Conservation (phyloP, 805 yeast genomes). For the Candida vartiovaarae region DNA sequence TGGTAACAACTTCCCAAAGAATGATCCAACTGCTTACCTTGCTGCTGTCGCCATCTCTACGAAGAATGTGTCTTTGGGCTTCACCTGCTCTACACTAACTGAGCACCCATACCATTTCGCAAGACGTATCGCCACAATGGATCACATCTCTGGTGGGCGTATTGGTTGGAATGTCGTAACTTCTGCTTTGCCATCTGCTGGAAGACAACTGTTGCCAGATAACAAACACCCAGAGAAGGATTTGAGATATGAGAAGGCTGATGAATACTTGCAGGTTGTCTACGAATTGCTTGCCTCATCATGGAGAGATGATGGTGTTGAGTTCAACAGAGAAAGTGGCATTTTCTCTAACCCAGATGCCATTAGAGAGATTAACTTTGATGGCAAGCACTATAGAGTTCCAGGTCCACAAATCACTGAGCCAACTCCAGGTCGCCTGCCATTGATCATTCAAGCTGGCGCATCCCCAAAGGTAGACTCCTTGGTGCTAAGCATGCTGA, state of each 20-base stretch:
- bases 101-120: conserved; percentile 40
- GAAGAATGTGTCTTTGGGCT: conserved; percentile 32
- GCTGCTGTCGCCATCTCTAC: conserved; percentile 39
- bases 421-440: conserved; percentile 38
- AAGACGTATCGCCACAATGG: conserved; percentile 38
- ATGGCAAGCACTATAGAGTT: conserved; percentile 31
- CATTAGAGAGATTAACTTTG: conserved; percentile 34
- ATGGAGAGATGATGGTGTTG: conserved; percentile 38
- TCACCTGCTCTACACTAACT: conserved; percentile 38
- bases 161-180: conserved; percentile 44
- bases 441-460: conserved; percentile 40
- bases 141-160: conserved; percentile 38
- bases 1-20: conserved; percentile 31
- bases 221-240: conserved; percentile 33
- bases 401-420: conserved; percentile 37
- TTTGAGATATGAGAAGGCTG: conserved; percentile 35
- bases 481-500: conserved; percentile 41
- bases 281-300: conserved; percentile 34
- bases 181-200: conserved; percentile 36
- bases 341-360: conserved; percentile 33
- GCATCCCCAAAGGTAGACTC: conserved; percentile 35
- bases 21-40: conserved; percentile 33
- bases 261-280: conserved; percentile 36
- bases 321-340: conserved; percentile 21
- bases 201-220: conserved; percentile 33